Percentiles rank a stretch among this genome's conserved stretches.
These are phyloP conservation scores for Botryobasidium botryosum DNA, from an alignment of 768 basidiomycete species.

Conservation along the genomic window DNA sequence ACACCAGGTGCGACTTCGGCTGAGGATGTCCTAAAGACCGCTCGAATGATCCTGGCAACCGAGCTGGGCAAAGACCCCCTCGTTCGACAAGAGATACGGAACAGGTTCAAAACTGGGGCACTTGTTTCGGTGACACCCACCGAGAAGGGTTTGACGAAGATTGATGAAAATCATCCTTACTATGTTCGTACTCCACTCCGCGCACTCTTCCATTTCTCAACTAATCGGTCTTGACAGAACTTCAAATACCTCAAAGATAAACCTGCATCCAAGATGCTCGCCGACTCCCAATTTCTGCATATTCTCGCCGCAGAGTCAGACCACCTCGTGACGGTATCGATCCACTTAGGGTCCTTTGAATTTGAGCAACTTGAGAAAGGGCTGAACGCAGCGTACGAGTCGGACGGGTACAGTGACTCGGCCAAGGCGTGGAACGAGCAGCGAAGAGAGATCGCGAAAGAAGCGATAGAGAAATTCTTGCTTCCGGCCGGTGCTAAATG, in stretches of 20 bases:
- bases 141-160: slow-evolving; percentile 48
- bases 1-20: slow-evolving; percentile 28
- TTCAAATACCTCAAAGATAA: slow-evolving; percentile 91
- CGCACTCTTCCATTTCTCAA: slow-evolving; percentile 11
- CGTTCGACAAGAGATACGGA: slow-evolving; percentile 60
- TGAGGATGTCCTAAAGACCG: slow-evolving; percentile 54
- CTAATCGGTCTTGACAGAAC: slow-evolving; percentile 31
- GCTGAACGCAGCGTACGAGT: slow-evolving; percentile 67
- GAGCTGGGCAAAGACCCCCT: slow-evolving; percentile 90
- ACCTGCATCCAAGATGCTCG: slow-evolving; percentile 48
- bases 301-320: slow-evolving; percentile 87
- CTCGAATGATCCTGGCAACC: slow-evolving; percentile 69
- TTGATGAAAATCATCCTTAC: slow-evolving; percentile 30
- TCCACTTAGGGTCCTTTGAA: slow-evolving; percentile 45
- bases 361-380: slow-evolving; percentile 53
- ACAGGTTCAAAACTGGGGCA: slow-evolving; percentile 56
- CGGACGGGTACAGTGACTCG: slow-evolving; percentile 69
- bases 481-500: slow-evolving; percentile 74
- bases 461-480: slow-evolving; percentile 65
- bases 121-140: slow-evolving; percentile 70
- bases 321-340: slow-evolving; percentile 59
- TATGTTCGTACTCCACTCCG: slow-evolving; percentile 23
- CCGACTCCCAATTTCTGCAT: slow-evolving; percentile 67
- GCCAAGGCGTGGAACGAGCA: slow-evolving; percentile 86
- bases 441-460: slow-evolving; percentile 58